phyloP scores from a whole-genome alignment of 306 rosid genomes.

The Rosa multiflora region DNA sequence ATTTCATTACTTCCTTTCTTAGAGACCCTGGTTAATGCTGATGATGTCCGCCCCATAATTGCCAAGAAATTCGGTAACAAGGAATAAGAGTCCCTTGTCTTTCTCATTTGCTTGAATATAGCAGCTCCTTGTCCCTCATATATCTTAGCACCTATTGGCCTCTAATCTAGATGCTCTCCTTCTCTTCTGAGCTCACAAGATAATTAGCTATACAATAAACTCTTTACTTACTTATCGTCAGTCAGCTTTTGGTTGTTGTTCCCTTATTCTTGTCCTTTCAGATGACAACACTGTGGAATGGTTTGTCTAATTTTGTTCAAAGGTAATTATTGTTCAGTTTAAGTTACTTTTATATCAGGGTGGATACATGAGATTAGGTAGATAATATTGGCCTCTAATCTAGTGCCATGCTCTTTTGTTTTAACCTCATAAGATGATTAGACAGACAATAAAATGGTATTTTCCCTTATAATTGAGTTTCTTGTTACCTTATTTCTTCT shows the following conservation, averaged over 20 bases:
- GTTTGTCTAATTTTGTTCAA: conserved; percentile 57
- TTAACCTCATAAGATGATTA: conserved; percentile 56
- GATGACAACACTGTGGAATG: conserved; percentile 57
- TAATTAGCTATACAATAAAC: conserved; percentile 67
- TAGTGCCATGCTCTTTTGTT: conserved; percentile 41
- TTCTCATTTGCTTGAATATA: conserved; percentile 61
- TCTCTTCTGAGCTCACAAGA: conserved; percentile 48
- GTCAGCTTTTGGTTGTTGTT: conserved; percentile 45
- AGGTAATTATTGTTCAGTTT: conserved; percentile 86
- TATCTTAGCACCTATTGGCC: conserved; percentile 45
- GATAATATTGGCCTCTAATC: conserved; percentile 49
- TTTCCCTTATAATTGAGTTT: conserved; percentile 35
- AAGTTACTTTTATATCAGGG: conserved; percentile 32
- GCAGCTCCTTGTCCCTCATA: conserved; percentile 39
- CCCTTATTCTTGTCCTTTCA: conserved; percentile 41
- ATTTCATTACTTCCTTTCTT: conserved; percentile 93
- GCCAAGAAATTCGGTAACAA: conserved; percentile 82
- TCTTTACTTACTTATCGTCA: conserved; percentile 48
- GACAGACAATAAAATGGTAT: conserved; percentile 49
- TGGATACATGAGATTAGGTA: conserved; percentile 9
- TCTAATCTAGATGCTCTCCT: conserved; percentile 50
- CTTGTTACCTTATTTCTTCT: conserved; percentile 31
- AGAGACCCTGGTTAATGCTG: conserved; percentile 87
- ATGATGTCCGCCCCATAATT: conserved; percentile 96
- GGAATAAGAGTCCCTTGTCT: conserved; percentile 63